Percentiles rank a stretch among this genome's conserved stretches.
phyloP scores from a whole-genome alignment of 352 stramenopile genomes.

The Phytophthora litchii region DNA sequence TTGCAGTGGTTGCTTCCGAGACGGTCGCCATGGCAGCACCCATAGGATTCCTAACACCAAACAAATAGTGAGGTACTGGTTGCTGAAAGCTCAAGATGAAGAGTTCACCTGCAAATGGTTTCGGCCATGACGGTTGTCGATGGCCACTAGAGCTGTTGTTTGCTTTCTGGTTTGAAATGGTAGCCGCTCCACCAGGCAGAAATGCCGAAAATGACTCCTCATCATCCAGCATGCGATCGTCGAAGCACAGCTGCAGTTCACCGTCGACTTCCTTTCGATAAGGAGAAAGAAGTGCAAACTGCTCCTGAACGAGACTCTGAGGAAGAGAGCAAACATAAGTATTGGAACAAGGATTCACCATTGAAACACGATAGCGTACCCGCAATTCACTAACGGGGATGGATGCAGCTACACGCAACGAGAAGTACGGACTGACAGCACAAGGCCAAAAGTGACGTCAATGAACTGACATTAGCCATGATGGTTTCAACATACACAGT shows the following conservation, averaged over 20 bases:
- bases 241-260: constrained; percentile 48
- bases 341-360: no score
- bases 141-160: not conserved
- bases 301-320: constrained; percentile 49
- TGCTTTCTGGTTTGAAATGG: not conserved
- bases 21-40: constrained; percentile 58
- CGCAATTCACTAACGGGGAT: constrained; percentile 56
- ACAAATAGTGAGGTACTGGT: not conserved
- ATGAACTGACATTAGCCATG: not conserved
- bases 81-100: not conserved
- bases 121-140: constrained; percentile 39
- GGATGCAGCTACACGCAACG: constrained; percentile 45
- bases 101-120: constrained; percentile 49
- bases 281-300: constrained; percentile 42
- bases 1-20: constrained; percentile 26
- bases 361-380: constrained; percentile 23
- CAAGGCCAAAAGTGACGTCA: not conserved
- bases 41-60: constrained; percentile 57
- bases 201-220: constrained; percentile 50
- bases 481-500: constrained; percentile 29
- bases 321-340: not conserved
- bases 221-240: constrained; percentile 48
- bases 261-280: constrained; percentile 50
- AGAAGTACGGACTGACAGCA: constrained; percentile 38
- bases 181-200: constrained; percentile 13